Conservation (phyloP, 2,329 filamentous ascomycete genomes). For the Penicillium sp. region DNA sequence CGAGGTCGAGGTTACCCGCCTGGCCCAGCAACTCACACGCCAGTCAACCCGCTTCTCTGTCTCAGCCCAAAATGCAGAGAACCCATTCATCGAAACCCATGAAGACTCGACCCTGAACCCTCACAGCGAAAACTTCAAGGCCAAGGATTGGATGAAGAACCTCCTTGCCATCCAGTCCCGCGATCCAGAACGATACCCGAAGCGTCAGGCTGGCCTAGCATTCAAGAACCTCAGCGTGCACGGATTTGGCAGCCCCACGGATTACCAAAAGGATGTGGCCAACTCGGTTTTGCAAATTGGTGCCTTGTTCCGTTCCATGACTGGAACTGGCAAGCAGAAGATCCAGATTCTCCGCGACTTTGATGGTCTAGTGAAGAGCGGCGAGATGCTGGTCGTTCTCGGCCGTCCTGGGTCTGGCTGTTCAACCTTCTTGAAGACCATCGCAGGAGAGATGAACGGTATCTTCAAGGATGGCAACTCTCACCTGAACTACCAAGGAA, state of each 20-base stretch:
- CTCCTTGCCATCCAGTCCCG: slow-evolving; percentile 40
- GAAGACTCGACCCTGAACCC: slow-evolving; percentile 40
- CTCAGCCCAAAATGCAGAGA: slow-evolving; percentile 20
- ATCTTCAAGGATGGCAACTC: slow-evolving; percentile 63
- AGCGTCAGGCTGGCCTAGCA: slow-evolving; percentile 53
- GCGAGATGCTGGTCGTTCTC: slow-evolving; percentile 52
- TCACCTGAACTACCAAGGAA: slow-evolving; percentile 68
- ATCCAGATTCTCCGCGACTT: slow-evolving; percentile 58
- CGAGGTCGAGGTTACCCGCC: slow-evolving; percentile 26
- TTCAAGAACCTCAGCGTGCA: slow-evolving; percentile 62
- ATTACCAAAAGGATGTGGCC: slow-evolving; percentile 51
- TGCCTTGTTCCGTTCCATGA: slow-evolving; percentile 26
- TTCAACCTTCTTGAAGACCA: slow-evolving; percentile 77
- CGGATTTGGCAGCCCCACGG: slow-evolving; percentile 58
- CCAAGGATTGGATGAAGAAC: slow-evolving; percentile 42
- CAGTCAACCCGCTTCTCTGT: slow-evolving; percentile 28
- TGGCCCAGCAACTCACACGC: slow-evolving; percentile 31
- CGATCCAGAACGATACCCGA: slow-evolving; percentile 46
- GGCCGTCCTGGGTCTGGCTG: slow-evolving; percentile 50
- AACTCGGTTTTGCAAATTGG: slow-evolving; percentile 32
- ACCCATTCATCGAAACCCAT: slow-evolving; percentile 29
- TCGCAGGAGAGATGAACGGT: slow-evolving; percentile 74
- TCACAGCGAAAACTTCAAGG: slow-evolving; percentile 37
- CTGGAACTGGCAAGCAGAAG: slow-evolving; percentile 34
- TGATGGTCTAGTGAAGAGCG: slow-evolving; percentile 52